Percentiles rank a stretch among this genome's conserved stretches.
phyloP scores from a whole-genome alignment of 768 basidiomycete species.

The Leccinum subgranulosum region DNA sequence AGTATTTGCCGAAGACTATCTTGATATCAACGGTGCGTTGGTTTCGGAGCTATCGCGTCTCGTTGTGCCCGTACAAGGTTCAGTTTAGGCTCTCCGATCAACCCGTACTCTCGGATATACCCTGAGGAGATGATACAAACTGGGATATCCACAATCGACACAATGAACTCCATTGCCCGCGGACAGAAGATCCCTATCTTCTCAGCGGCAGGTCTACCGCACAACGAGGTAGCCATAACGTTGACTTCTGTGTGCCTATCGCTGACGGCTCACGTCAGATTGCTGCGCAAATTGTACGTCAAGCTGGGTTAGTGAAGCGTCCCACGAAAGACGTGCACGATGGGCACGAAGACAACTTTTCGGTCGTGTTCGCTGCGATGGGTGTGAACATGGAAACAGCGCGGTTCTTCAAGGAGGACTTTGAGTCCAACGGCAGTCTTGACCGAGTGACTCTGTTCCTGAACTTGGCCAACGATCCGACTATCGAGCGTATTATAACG shows the following conservation, averaged over 20 bases:
- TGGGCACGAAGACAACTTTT: constrained; percentile 99
- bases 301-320: constrained; percentile 94
- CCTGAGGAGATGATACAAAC: constrained; percentile 99
- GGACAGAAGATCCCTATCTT: constrained; percentile 99
- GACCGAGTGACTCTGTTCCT: constrained; percentile 98
- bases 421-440: constrained; percentile 96
- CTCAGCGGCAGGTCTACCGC: constrained; percentile 96
- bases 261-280: constrained; percentile 55
- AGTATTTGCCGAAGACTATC: constrained; percentile 98
- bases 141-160: constrained; percentile 97
- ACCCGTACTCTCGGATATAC: constrained; percentile 97
- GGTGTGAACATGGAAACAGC: constrained; percentile 99
- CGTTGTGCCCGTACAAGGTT: constrained; percentile 14
- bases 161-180: constrained; percentile 98
- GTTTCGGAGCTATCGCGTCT: constrained; percentile 1
- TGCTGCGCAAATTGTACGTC: constrained; percentile 99
- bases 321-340: constrained; percentile 98
- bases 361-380: constrained; percentile 99
- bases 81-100: constrained; percentile 87
- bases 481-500: constrained; percentile 99
- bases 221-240: constrained; percentile 76
- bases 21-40: constrained; percentile 93
- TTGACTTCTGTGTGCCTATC: constrained; percentile 20
- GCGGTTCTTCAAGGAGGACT: constrained; percentile 99
- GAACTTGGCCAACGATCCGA: constrained; percentile 98